Percentiles rank a stretch among this genome's conserved stretches.
Conservation (phyloP, 345 rosid genomes). For the Trapa bicornis region DNA sequence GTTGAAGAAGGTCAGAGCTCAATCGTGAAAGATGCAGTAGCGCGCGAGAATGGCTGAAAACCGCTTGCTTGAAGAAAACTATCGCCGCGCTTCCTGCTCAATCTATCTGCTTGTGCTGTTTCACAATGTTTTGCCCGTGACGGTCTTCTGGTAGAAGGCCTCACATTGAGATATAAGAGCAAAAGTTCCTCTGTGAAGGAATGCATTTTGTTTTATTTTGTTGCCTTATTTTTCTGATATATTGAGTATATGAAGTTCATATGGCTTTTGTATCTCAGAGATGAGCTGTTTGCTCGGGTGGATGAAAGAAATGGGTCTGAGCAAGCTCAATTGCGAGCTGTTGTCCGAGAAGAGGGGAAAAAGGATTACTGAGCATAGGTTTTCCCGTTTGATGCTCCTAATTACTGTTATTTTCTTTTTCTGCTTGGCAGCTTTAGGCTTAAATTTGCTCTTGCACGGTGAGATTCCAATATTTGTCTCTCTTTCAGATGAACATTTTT, state of each 20-base stretch:
- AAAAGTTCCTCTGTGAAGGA: neutral
- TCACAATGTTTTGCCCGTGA: neutral
- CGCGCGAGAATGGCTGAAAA: neutral
- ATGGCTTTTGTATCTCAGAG: neutral
- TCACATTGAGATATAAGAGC: neutral
- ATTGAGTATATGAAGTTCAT: neutral
- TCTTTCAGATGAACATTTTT: neutral
- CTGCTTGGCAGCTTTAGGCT: conserved; percentile 34
- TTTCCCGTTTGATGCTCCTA: conserved; percentile 27
- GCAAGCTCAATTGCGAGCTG: conserved; percentile 3
- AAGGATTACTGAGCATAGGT: conserved; percentile 8
- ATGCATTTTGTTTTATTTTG: neutral
- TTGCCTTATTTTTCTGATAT: neutral
- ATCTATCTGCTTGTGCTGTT: neutral
- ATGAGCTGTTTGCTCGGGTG: neutral
- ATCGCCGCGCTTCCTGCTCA: neutral
- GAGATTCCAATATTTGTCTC: conserved; percentile 11
- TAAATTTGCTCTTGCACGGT: conserved; percentile 50
- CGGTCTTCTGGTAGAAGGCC: neutral
- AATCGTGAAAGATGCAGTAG: neutral
- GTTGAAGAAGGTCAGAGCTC: neutral
- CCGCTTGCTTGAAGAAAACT: neutral
- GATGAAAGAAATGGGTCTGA: conserved; percentile 7
- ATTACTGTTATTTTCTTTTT: conserved; percentile 32
- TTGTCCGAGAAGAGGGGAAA: conserved; percentile 8